Conservation (phyloP, 441 rosid species). For the Jatropha multifida region DNA sequence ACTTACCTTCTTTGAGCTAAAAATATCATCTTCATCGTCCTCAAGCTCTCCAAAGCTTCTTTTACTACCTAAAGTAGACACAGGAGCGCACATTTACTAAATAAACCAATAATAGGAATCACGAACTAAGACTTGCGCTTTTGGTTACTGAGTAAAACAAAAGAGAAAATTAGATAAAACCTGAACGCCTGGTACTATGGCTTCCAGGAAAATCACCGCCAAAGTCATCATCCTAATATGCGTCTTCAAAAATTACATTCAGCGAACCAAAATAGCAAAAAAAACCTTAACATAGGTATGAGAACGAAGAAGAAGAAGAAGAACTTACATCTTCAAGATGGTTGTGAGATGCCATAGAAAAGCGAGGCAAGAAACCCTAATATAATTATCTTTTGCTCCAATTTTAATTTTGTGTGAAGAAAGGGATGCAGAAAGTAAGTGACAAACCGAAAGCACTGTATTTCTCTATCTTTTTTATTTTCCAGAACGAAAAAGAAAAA, state of each 20-base stretch:
- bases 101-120: not conserved
- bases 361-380: slow-evolving; percentile 34
- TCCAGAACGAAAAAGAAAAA: no score
- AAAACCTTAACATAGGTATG: not conserved
- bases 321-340: slow-evolving; percentile 64
- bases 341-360: slow-evolving; percentile 51
- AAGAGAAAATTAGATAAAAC: slow-evolving; percentile 24
- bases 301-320: not conserved
- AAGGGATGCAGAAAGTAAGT: not conserved
- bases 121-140: not conserved
- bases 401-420: not conserved
- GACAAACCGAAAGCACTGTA: not conserved
- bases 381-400: not conserved
- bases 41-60: slow-evolving; percentile 86
- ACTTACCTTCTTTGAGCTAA: slow-evolving; percentile 75
- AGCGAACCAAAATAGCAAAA: slow-evolving; percentile 15
- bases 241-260: not conserved
- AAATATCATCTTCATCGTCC: slow-evolving; percentile 90
- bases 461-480: not conserved
- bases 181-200: slow-evolving; percentile 53
- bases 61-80: slow-evolving; percentile 50
- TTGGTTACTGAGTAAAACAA: not conserved
- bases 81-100: slow-evolving; percentile 6
- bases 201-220: slow-evolving; percentile 70
- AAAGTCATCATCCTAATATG: slow-evolving; percentile 75